phyloP scores from a whole-genome alignment of 768 basidiomycete genomes.

The Mycena albidolilacea region DNA sequence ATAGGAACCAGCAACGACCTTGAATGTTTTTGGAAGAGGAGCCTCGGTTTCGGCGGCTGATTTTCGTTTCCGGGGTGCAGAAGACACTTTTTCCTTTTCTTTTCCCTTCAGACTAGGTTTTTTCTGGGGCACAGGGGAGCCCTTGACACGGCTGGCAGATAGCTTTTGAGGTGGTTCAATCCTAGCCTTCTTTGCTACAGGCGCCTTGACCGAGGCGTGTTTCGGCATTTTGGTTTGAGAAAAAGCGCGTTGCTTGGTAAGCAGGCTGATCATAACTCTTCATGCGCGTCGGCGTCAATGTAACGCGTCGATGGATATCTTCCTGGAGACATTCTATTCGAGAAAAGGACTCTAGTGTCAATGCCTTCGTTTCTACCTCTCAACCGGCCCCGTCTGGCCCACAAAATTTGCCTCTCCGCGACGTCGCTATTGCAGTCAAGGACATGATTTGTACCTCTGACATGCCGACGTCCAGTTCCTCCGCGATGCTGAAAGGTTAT shows the following conservation, averaged over 20 bases:
- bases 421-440: constrained; percentile 80
- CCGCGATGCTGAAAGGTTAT: constrained; percentile 77
- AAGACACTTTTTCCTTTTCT: constrained; percentile 46
- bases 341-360: constrained; percentile 60
- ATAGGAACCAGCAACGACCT: constrained; percentile 93
- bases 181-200: constrained; percentile 48
- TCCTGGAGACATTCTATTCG: constrained; percentile 51
- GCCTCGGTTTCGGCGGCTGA: constrained; percentile 10
- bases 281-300: constrained; percentile 39
- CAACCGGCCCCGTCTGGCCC: constrained; percentile 21
- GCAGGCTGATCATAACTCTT: too few species aligned
- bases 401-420: constrained; percentile 50
- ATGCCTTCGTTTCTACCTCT: constrained; percentile 67
- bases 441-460: constrained; percentile 85
- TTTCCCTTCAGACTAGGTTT: constrained; percentile 46
- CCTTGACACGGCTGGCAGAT: constrained; percentile 39
- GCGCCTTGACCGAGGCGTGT: constrained; percentile 37
- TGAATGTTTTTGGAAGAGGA: constrained; percentile 75
- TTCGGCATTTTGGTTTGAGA: constrained; percentile 11
- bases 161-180: constrained; percentile 27
- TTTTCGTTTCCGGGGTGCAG: constrained; percentile 35
- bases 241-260: constrained; percentile 26
- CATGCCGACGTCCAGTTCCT: constrained; percentile 83
- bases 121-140: constrained; percentile 43
- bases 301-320: constrained; percentile 33